phyloP scores from a whole-genome alignment of 306 rosid species.

The Cucurbita pepo region DNA sequence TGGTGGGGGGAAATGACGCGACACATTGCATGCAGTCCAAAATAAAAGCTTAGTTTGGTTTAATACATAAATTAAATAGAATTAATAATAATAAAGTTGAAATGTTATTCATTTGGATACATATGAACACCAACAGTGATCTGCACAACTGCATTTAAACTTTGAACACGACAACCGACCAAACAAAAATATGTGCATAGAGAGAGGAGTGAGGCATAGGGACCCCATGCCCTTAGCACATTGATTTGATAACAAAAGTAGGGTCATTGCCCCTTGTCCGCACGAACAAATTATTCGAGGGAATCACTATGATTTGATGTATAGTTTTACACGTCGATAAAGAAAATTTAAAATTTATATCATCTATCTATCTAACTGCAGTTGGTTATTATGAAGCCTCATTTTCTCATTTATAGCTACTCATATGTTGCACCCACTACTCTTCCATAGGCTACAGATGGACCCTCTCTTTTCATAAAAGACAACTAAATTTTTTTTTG shows the following conservation, averaged over 20 bases:
- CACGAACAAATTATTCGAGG: too few species aligned
- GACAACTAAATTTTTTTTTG: neutral
- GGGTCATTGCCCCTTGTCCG: neutral
- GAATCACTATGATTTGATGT: too few species aligned
- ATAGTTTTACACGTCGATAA: too few species aligned
- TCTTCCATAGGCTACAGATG: neutral
- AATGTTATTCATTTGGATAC: neutral
- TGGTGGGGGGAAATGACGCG: neutral
- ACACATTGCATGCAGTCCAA: neutral
- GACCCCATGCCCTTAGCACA: neutral
- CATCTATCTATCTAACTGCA: too few species aligned
- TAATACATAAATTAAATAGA: too few species aligned
- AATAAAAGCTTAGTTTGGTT: neutral
- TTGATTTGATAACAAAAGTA: neutral
- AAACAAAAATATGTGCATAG: neutral
- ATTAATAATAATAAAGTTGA: neutral
- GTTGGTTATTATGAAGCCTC: neutral
- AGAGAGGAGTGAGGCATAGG: neutral
- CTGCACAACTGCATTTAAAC: neutral
- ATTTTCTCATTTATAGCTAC: neutral
- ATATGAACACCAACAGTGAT: too few species aligned
- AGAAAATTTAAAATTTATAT: too few species aligned
- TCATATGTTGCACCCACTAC: neutral
- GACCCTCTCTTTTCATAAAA: neutral
- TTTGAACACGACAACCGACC: neutral